phyloP scores from a whole-genome alignment of 495 filamentous ascomycete species.

The Xylaria acuta region DNA sequence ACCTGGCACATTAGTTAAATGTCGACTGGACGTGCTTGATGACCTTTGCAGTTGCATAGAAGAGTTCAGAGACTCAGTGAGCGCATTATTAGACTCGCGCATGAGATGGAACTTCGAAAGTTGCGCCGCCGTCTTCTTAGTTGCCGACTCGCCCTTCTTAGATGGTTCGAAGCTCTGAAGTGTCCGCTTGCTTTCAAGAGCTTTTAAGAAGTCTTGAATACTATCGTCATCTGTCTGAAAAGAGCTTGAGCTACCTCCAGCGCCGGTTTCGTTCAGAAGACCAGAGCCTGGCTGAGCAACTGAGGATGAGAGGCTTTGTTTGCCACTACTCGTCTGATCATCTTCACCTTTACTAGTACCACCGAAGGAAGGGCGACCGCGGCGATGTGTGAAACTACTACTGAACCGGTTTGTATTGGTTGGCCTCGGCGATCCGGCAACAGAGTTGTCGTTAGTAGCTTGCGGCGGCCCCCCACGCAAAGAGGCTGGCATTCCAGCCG shows the following conservation, averaged over 20 bases:
- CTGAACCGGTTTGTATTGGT: constrained; percentile 85
- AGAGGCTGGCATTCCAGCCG: constrained; percentile 68
- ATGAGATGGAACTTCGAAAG: constrained; percentile 81
- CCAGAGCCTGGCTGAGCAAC: constrained; percentile 85
- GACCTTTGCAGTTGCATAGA: constrained; percentile 83
- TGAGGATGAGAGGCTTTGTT: constrained; percentile 82
- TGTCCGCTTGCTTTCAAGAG: constrained; percentile 81
- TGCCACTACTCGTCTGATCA: constrained; percentile 85
- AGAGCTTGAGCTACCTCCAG: constrained; percentile 75
- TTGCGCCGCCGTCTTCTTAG: constrained; percentile 69
- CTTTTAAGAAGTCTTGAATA: constrained; percentile 89
- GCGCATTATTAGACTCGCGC: constrained; percentile 81
- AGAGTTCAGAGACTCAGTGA: constrained; percentile 88
- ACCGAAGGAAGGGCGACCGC: constrained; percentile 75
- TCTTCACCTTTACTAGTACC: constrained; percentile 77
- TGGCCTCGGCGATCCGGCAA: constrained; percentile 73
- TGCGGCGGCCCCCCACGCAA: constrained; percentile 60
- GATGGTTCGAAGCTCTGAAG: constrained; percentile 70
- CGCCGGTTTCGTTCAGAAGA: constrained; percentile 73
- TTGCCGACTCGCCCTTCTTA: constrained; percentile 62
- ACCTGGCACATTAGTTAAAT: constrained; percentile 80
- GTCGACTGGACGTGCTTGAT: constrained; percentile 81
- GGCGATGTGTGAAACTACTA: constrained; percentile 68
- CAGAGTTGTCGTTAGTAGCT: constrained; percentile 65
- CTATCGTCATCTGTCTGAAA: constrained; percentile 87